Base-by-base conservation (phyloP, 306 rosid genomes). In the Morella rubra region DNA sequence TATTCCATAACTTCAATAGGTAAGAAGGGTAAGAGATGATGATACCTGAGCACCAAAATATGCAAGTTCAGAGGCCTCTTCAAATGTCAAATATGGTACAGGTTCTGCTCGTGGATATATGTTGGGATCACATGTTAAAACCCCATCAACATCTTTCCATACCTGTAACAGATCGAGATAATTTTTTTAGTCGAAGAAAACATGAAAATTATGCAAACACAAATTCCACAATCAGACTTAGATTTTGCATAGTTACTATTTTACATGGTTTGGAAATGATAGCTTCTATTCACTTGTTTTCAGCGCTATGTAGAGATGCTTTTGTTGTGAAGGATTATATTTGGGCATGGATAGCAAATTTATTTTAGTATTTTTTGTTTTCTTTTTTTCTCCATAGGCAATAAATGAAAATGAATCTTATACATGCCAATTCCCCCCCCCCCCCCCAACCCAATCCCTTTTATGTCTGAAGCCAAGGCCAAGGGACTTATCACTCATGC, bases 141-240 rank as follows among this genome's bases (percentile, higher is more conserved):
- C 97, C 55, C 98, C 98, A 87, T 94, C 97, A 71, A 94, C 98
- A 82, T 94, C 97, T 87, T 94, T 94, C 98, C 98, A 94, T 40
- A 93, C 98, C 98, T 93, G 93, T 79, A 88, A 80, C 62, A 73
- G 51, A 85, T 64, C 72, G 56, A 75, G 24, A 72, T 77, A 73
- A 20, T 68, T 7, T 56, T 76, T 59, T 73, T 58, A 49, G 32
- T 42, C 19, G 45, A 64, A 55, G 16, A 68, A 47, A 66, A 58
- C 44, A 72, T 49, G 68, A 41, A 65, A 19, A 65, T 46, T 71
- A 52, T 44, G 49, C 73, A 76, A 37, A 77, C 60, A 62, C 71
- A 42, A 8, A 13, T 56, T 58, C 69, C 58, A 78, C 75, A 59
- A 50, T 44, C 64, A 46, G 37, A 55, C 69, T 54, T 24, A 72